Conservation (phyloP, 768 basidiomycete species). For the Mycena capillaripes region DNA sequence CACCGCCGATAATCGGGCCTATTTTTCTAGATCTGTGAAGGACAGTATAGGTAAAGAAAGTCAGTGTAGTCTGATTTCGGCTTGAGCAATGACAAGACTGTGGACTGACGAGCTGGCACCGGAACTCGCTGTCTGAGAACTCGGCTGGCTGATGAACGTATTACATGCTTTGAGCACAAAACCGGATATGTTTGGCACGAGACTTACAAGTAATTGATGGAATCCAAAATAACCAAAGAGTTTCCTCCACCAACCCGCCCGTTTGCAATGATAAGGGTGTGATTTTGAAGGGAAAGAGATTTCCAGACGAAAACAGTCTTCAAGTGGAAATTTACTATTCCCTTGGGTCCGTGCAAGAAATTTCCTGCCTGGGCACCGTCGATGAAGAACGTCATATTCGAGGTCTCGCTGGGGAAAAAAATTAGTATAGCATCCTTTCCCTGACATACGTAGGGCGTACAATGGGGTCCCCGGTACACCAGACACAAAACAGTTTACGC, state of each 20-base stretch:
- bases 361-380: neutral
- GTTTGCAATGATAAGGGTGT: constrained; percentile 30
- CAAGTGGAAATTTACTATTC: neutral
- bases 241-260: neutral
- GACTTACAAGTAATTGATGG: constrained; percentile 33
- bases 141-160: too few species aligned
- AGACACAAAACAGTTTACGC: constrained; percentile 29
- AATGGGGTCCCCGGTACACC: constrained; percentile 7
- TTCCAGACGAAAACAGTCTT: constrained; percentile 26
- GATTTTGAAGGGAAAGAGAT: neutral
- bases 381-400: constrained; percentile 24
- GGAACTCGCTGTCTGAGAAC: neutral
- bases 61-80: too few species aligned
- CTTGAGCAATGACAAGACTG: too few species aligned
- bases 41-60: too few species aligned
- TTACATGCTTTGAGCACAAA: neutral
- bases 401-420: constrained; percentile 7
- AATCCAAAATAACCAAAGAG: constrained; percentile 36
- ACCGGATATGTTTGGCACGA: neutral
- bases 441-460: neutral
- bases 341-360: constrained; percentile 13
- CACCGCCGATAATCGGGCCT: too few species aligned
- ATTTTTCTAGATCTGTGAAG: too few species aligned
- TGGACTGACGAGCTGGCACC: too few species aligned
- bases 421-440: neutral